These are phyloP conservation scores for Candolleomyces efflorescens DNA, from an alignment of 768 basidiomycete species.

Conservation along the genomic window DNA sequence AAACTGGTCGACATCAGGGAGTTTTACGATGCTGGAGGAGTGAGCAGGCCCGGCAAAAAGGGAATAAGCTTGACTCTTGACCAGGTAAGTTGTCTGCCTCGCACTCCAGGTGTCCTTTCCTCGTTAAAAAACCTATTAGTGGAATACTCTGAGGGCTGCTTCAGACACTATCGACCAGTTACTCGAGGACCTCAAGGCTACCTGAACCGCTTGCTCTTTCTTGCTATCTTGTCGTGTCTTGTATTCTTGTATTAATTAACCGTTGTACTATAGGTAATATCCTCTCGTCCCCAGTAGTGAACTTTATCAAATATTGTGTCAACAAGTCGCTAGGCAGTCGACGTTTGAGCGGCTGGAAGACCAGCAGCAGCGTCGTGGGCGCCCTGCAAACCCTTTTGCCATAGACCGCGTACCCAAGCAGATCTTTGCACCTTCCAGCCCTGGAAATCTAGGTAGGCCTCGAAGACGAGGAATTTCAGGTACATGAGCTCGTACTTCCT, in stretches of 20 bases:
- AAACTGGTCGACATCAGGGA: conserved; percentile 70
- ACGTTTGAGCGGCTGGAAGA: conserved; percentile 30
- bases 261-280: conserved; percentile 1
- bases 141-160: conserved; percentile 50
- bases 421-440: conserved; percentile 49
- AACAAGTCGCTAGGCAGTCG: not conserved
- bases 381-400: conserved; percentile 54
- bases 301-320: no score
- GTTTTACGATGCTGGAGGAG: conserved; percentile 51
- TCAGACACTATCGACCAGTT: conserved; percentile 47
- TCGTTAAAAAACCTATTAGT: conserved; percentile 32
- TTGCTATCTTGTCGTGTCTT: not conserved
- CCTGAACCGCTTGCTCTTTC: conserved; percentile 9
- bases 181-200: conserved; percentile 32
- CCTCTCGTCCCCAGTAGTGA: not conserved
- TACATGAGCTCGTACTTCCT: conserved; percentile 63
- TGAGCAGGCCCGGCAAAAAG: conserved; percentile 77
- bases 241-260: conserved; percentile 1
- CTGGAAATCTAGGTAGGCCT: conserved; percentile 59
- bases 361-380: conserved; percentile 74
- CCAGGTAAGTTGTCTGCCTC: conserved; percentile 41
- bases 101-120: not conserved
- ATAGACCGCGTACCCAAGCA: conserved; percentile 67
- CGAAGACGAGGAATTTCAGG: conserved; percentile 45
- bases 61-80: conserved; percentile 65